Conservation (phyloP, 1,139 yeast genomes). For the Komagataea norvegica region DNA sequence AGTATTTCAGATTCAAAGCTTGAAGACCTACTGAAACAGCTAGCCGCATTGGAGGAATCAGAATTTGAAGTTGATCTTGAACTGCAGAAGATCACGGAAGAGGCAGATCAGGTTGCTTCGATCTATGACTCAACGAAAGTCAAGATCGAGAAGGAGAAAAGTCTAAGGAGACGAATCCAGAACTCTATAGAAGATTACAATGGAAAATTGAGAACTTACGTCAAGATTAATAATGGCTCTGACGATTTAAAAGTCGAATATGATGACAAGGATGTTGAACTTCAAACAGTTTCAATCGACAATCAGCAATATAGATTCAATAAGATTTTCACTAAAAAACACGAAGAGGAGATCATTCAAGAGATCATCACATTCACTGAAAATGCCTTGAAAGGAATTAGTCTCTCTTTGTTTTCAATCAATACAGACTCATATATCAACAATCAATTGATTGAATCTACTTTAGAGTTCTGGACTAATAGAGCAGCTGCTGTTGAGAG, state of each 20-base stretch:
- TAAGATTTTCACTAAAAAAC: conserved; percentile 11
- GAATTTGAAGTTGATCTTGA: conserved; percentile 8
- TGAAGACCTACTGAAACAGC: conserved; percentile 6
- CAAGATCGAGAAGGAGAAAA: conserved; percentile 30
- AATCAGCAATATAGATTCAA: conserved; percentile 10
- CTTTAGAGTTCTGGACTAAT: conserved; percentile 4
- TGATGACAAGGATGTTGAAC: conserved; percentile 9
- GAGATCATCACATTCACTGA: conserved; percentile 20
- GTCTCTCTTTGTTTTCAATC: conserved; percentile 16
- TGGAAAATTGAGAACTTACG: conserved; percentile 36
- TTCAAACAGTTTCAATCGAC: conserved; percentile 6
- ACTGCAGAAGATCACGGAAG: not conserved
- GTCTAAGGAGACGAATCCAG: conserved; percentile 40
- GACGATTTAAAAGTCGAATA: conserved; percentile 1
- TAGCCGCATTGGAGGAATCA: conserved; percentile 8
- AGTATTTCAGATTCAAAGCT: not conserved
- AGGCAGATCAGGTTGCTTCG: conserved; percentile 5
- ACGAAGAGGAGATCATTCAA: conserved; percentile 7
- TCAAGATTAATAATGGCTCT: conserved; percentile 16
- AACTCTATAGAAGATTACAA: conserved; percentile 48
- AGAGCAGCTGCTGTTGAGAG: conserved; percentile 13
- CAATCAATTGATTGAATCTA: not conserved
- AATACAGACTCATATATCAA: conserved; percentile 7
- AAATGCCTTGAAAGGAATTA: conserved; percentile 17
- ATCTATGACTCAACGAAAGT: conserved; percentile 9